phyloP scores from a whole-genome alignment of 345 rosid species.

The Euphorbia lathyris region DNA sequence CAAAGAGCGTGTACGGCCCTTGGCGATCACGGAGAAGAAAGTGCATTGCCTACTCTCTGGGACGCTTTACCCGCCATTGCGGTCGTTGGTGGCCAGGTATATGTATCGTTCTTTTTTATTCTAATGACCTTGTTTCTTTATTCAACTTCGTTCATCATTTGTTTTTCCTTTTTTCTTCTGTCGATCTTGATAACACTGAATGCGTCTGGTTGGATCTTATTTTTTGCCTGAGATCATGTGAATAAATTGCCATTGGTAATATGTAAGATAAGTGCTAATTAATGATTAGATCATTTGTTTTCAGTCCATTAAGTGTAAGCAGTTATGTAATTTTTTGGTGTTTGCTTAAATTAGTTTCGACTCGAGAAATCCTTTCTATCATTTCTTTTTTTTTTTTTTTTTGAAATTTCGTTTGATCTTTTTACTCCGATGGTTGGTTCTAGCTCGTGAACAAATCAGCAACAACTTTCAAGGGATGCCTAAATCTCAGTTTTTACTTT shows the following conservation, averaged over 20 bases:
- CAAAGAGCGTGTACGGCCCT: slow-evolving; percentile 95
- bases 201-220: background rate
- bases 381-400: too few relatives aligned
- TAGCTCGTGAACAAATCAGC: background rate
- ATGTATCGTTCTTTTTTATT: background rate
- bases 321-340: background rate
- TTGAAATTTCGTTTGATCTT: background rate
- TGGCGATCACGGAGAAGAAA: slow-evolving; percentile 96
- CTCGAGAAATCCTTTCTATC: background rate
- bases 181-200: background rate
- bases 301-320: background rate
- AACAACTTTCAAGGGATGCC: background rate
- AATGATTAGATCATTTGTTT: background rate
- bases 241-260: background rate
- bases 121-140: too few relatives aligned
- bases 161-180: background rate
- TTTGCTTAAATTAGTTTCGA: background rate
- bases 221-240: background rate
- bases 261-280: background rate
- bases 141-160: background rate
- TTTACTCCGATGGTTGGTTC: background rate
- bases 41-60: slow-evolving; percentile 94
- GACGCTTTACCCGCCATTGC: slow-evolving; percentile 92
- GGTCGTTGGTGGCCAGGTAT: slow-evolving; percentile 95
- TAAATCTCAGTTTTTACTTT: too few relatives aligned